Evolutionary conservation across 2,329 filamentous ascomycete species (phyloP).

Genomic region (Trichoderma sp.): DNA sequence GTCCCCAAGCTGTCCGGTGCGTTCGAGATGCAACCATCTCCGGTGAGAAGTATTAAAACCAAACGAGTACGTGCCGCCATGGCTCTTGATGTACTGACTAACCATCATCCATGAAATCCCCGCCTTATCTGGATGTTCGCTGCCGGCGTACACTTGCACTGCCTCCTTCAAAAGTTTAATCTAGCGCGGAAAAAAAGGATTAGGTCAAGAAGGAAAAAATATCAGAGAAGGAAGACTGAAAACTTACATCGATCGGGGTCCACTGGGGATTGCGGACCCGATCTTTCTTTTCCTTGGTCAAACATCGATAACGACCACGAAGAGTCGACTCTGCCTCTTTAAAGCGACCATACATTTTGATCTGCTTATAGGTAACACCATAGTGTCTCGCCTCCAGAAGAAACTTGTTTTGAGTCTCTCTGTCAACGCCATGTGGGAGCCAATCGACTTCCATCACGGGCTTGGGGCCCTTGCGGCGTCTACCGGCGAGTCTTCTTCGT

Average conservation of each 20-base stretch:
- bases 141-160: conserved; percentile 42
- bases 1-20: not conserved
- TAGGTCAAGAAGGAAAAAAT: not conserved
- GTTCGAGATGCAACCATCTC: conserved; percentile 51
- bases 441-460: not conserved
- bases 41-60: conserved; percentile 60
- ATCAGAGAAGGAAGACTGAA: not conserved
- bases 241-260: conserved; percentile 63
- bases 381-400: conserved; percentile 56
- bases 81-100: conserved; percentile 52
- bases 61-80: conserved; percentile 61
- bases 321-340: conserved; percentile 71
- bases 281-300: conserved; percentile 64
- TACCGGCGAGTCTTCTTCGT: not conserved
- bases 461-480: not conserved
- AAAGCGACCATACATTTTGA: conserved; percentile 57
- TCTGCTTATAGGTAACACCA: conserved; percentile 67
- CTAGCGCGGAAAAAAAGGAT: not conserved
- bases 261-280: conserved; percentile 68
- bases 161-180: conserved; percentile 45
- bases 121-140: conserved; percentile 33
- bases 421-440: not conserved
- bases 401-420: conserved; percentile 42
- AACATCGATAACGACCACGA: conserved; percentile 64
- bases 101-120: conserved; percentile 61